Percentiles rank a stretch among this genome's conserved stretches.
These are phyloP conservation scores for Phyllosticta citrichinensis DNA, from an alignment of 2,329 filamentous ascomycete species.

Conservation along the genomic window DNA sequence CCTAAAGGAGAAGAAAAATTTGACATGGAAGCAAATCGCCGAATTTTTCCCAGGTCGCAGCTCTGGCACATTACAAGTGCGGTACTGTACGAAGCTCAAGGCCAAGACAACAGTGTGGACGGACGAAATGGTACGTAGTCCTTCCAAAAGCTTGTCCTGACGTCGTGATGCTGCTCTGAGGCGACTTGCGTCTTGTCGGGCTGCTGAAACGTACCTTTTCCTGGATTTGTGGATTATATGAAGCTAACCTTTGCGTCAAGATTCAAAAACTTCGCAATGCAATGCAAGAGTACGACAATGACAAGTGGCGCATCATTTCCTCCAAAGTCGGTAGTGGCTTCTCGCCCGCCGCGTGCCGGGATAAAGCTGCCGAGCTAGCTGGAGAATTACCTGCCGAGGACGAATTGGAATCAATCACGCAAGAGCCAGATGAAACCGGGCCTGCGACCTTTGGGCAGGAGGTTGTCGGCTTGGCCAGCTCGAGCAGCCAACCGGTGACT, in stretches of 20 bases:
- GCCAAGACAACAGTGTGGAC: slow-evolving; percentile 91
- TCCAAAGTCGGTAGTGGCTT: slow-evolving; percentile 87
- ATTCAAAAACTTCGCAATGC: slow-evolving; percentile 67
- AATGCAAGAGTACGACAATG: slow-evolving; percentile 76
- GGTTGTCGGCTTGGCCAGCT: slow-evolving; percentile 4
- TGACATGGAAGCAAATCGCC: slow-evolving; percentile 96
- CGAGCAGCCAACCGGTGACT: slow-evolving; percentile 4
- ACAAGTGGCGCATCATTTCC: slow-evolving; percentile 86
- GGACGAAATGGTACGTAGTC: slow-evolving; percentile 68
- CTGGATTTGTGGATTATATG: neutral
- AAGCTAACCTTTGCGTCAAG: slow-evolving; percentile 35
- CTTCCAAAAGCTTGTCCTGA: neutral
- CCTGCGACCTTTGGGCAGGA: slow-evolving; percentile 4
- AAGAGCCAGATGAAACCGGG: slow-evolving; percentile 5
- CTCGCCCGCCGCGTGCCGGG: slow-evolving; percentile 76
- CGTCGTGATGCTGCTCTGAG: neutral
- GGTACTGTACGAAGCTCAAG: slow-evolving; percentile 91
- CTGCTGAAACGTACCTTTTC: neutral
- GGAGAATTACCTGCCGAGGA: slow-evolving; percentile 6
- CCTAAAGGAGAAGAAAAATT: slow-evolving; percentile 85
- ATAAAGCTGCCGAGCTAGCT: slow-evolving; percentile 58
- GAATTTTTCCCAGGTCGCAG: slow-evolving; percentile 90
- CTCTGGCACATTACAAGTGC: slow-evolving; percentile 82
- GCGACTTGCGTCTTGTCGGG: neutral
- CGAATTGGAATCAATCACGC: slow-evolving; percentile 2